Conservation (phyloP, 108 stramenopile species). For the Epithemia pelagica region DNA sequence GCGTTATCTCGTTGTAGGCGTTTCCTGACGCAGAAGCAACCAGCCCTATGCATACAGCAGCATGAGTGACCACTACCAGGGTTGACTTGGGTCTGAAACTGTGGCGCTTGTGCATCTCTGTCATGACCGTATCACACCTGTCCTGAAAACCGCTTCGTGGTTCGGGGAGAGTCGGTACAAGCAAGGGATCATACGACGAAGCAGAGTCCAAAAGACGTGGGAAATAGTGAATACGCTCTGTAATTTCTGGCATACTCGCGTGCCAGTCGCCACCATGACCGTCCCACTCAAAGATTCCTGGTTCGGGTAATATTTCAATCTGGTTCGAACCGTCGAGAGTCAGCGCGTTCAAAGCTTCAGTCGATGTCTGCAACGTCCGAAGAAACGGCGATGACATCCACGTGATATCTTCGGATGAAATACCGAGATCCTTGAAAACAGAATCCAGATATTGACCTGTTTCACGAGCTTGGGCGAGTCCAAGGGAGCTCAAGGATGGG, state of each 20-base stretch:
- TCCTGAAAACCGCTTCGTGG: constrained; percentile 25
- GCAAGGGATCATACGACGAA: constrained; percentile 28
- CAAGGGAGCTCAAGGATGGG: constrained; percentile 56
- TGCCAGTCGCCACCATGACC: constrained; percentile 47
- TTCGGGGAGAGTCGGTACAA: constrained; percentile 46
- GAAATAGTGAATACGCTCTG: constrained; percentile 53
- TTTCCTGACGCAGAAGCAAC: constrained; percentile 23
- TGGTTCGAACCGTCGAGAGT: neutral
- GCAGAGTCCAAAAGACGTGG: constrained; percentile 30
- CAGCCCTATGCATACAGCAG: constrained; percentile 46
- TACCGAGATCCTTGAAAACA: constrained; percentile 16
- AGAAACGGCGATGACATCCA: constrained; percentile 56
- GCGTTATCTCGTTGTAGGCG: constrained; percentile 31
- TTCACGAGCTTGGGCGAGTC: constrained; percentile 69
- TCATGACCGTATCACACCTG: constrained; percentile 34
- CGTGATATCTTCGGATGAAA: constrained; percentile 31
- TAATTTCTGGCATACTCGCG: constrained; percentile 27
- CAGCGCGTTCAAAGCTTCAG: constrained; percentile 32
- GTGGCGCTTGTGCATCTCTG: constrained; percentile 24
- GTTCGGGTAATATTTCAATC: constrained; percentile 43
- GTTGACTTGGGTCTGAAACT: constrained; percentile 21
- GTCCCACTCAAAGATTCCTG: constrained; percentile 52
- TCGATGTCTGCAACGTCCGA: constrained; percentile 41
- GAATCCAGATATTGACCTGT: constrained; percentile 46
- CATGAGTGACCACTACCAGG: constrained; percentile 44